A percentile compares a stretch with the other conserved stretches of the same genome.
These are phyloP conservation scores for Leishmania braziliensis DNA, from an alignment of 208 protist genomes.

Conservation along the genomic window DNA sequence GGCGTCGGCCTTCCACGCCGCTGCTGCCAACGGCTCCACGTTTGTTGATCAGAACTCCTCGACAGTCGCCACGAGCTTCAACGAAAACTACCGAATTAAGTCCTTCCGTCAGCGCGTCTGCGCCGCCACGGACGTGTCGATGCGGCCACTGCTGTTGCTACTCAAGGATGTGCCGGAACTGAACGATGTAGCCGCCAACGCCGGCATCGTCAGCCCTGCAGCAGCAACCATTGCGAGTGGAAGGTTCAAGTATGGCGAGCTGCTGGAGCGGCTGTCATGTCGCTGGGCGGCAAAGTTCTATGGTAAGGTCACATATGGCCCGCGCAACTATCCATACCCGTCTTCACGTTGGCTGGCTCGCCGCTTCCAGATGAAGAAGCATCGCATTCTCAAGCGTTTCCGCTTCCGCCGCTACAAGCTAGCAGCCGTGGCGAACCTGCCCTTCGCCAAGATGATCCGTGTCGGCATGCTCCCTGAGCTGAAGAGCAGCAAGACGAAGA, in stretches of 20 bases:
- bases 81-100: conserved; percentile 48
- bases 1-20: background rate
- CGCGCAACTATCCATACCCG: conserved; percentile 87
- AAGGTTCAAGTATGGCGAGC: conserved; percentile 41
- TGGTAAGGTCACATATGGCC: conserved; percentile 84
- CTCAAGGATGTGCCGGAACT: conserved; percentile 8
- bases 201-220: background rate
- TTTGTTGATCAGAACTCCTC: conserved; percentile 72
- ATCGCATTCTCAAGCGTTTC: conserved; percentile 87
- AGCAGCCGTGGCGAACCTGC: conserved; percentile 87
- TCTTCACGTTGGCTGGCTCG: conserved; percentile 85
- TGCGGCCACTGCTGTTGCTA: conserved; percentile 57
- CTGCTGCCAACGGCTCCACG: conserved; percentile 19
- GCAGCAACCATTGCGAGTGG: background rate
- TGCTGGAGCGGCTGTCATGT: conserved; percentile 51
- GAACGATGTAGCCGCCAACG: background rate
- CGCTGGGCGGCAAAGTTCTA: conserved; percentile 90
- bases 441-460: conserved; percentile 91
- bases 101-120: conserved; percentile 71
- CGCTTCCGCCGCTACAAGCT: conserved; percentile 92
- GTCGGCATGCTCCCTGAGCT: conserved; percentile 92
- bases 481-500: conserved; percentile 90
- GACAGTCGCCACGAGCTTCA: conserved; percentile 44
- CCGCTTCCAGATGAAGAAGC: conserved; percentile 92
- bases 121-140: conserved; percentile 68